phyloP scores from a whole-genome alignment of 1,139 yeast genomes.

The Spathaspora sp. region DNA sequence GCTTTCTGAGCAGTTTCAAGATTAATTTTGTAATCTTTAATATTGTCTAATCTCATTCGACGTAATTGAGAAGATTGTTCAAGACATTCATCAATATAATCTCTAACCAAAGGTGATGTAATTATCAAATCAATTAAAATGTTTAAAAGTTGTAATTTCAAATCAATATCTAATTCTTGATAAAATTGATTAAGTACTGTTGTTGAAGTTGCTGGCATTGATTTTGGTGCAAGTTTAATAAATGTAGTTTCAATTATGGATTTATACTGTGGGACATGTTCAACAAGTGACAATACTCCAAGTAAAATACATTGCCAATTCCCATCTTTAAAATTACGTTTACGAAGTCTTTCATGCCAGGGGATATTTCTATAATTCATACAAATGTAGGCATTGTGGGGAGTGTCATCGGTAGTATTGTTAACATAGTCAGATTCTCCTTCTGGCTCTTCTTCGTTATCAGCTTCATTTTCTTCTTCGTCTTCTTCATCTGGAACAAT shows the following conservation, averaged over 20 bases:
- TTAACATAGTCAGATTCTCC: conserved; percentile 21
- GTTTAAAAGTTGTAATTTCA: conserved; percentile 52
- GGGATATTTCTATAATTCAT: conserved; percentile 60
- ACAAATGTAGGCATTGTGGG: conserved; percentile 55
- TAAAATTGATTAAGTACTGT: conserved; percentile 54
- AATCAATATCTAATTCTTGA: conserved; percentile 43
- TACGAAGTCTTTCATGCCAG: conserved; percentile 78
- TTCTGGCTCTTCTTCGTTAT: conserved; percentile 19
- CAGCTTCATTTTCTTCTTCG: conserved; percentile 27
- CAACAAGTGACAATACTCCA: conserved; percentile 67
- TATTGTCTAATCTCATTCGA: conserved; percentile 66
- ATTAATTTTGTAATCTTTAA: conserved; percentile 56
- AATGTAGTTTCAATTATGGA: conserved; percentile 46
- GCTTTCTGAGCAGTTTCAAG: conserved; percentile 51
- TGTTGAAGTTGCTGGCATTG: conserved; percentile 46
- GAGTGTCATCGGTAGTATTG: conserved; percentile 17
- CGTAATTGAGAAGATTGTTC: conserved; percentile 64
- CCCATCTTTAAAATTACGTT: conserved; percentile 78
- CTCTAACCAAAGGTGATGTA: conserved; percentile 59
- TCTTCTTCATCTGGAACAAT: conserved; percentile 26
- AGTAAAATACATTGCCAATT: conserved; percentile 79
- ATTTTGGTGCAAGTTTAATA: conserved; percentile 57
- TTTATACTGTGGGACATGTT: conserved; percentile 56
- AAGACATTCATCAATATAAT: conserved; percentile 65
- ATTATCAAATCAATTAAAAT: conserved; percentile 59